phyloP scores from a whole-genome alignment of 2,329 filamentous ascomycete species.

The Botrytis deweyae region DNA sequence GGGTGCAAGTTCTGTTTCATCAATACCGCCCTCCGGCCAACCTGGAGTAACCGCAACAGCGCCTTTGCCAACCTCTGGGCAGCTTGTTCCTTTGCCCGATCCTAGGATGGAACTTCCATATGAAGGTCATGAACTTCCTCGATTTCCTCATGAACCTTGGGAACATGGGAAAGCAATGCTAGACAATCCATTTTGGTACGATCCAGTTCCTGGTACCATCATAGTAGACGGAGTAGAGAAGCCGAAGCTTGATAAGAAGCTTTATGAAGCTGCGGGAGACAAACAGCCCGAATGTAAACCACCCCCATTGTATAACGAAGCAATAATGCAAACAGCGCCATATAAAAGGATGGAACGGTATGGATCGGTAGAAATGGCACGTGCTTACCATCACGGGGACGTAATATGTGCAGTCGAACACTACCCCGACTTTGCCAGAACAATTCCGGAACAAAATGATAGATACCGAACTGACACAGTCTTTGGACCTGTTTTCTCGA shows the following conservation, averaged over 20 bases:
- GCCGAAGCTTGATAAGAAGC: not conserved
- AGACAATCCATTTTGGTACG: not conserved
- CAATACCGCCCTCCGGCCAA: not conserved
- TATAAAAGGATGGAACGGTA: not conserved
- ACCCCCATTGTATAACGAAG: not conserved
- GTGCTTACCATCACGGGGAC: not conserved
- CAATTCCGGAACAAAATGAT: not conserved
- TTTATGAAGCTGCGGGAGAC: not conserved
- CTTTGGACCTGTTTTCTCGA: not conserved
- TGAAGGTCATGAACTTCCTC: not conserved
- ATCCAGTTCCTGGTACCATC: not conserved
- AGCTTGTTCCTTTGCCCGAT: not conserved
- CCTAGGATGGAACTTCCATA: not conserved
- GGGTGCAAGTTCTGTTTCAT: not conserved
- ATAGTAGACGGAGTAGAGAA: not conserved
- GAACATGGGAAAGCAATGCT: not conserved
- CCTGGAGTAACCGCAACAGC: not conserved
- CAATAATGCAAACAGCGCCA: not conserved
- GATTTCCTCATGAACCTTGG: not conserved
- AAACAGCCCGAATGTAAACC: not conserved
- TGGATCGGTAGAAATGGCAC: not conserved
- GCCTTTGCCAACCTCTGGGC: not conserved
- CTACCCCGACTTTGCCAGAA: not conserved
- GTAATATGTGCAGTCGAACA: slow-evolving; percentile 1
- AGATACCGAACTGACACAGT: not conserved